phyloP scores from a whole-genome alignment of 805 yeast species.

The Saccharomycopsis sp. region DNA sequence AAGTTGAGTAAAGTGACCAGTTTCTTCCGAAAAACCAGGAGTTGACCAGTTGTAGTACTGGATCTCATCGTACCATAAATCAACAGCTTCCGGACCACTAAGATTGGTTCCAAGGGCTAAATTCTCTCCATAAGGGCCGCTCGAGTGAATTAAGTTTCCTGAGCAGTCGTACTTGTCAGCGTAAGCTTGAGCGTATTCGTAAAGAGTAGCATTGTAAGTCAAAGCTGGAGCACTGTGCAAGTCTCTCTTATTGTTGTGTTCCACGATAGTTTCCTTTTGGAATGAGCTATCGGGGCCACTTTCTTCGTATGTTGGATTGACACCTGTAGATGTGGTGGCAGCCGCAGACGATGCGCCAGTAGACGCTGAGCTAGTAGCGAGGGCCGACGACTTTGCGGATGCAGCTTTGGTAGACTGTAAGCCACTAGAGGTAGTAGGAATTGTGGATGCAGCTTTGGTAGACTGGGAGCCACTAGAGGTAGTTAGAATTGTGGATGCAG shows the following conservation, averaged over 20 bases:
- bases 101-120: slow-evolving; percentile 61
- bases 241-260: slow-evolving; percentile 55
- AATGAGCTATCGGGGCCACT: slow-evolving; percentile 21
- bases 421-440: too few species aligned
- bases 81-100: slow-evolving; percentile 45
- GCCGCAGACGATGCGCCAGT: slow-evolving; percentile 25
- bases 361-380: slow-evolving; percentile 22
- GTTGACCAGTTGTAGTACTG: slow-evolving; percentile 42
- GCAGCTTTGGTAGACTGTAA: too few species aligned
- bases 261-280: slow-evolving; percentile 39
- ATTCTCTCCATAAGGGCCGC: slow-evolving; percentile 69
- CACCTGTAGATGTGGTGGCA: slow-evolving; percentile 19
- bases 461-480: slow-evolving; percentile 18
- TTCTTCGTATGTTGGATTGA: background rate
- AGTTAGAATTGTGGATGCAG: too few species aligned
- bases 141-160: slow-evolving; percentile 54
- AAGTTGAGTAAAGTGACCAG: slow-evolving; percentile 80
- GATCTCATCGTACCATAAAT: slow-evolving; percentile 73
- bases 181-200: slow-evolving; percentile 47
- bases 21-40: slow-evolving; percentile 39
- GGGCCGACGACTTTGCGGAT: too few species aligned
- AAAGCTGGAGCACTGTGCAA: slow-evolving; percentile 45
- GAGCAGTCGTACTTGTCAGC: slow-evolving; percentile 52
- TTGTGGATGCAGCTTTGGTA: too few species aligned
- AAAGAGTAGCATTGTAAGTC: slow-evolving; percentile 48